These are phyloP conservation scores for Plantago ovata DNA, from an alignment of 257 asterid species.

Conservation along the genomic window DNA sequence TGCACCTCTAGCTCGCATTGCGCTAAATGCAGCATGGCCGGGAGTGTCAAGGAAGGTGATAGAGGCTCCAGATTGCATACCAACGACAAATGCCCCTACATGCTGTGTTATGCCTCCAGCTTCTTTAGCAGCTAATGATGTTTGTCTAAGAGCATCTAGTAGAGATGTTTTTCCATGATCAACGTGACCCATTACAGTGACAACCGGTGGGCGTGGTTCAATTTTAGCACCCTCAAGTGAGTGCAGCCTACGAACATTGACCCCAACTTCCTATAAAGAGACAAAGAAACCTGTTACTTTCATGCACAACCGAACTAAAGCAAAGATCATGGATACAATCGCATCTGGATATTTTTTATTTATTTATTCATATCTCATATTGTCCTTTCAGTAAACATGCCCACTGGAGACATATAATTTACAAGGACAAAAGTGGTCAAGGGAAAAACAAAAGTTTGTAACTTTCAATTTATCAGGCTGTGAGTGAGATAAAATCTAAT, in stretches of 20 bases:
- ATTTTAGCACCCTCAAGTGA: conserved; percentile 58
- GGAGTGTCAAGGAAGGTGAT: conserved; percentile 98
- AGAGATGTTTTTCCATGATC: conserved; percentile 98
- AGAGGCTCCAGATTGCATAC: conserved; percentile 86
- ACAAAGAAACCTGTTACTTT: conserved; percentile 18
- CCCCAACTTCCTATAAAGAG: conserved; percentile 74
- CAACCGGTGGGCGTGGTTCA: conserved; percentile 81
- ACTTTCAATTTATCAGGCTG: no score
- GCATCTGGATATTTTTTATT: not conserved
- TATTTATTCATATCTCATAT: not conserved
- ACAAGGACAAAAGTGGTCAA: no score
- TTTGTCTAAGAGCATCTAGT: conserved; percentile 81
- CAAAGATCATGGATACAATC: conserved; percentile 15
- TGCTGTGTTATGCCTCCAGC: conserved; percentile 99
- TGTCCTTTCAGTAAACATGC: no score
- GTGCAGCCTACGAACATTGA: conserved; percentile 66
- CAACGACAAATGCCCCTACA: conserved; percentile 89
- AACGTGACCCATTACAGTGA: conserved; percentile 98
- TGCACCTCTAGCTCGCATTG: conserved; percentile 98
- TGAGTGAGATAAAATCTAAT: no score
- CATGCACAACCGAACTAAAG: conserved; percentile 1
- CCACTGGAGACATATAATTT: no score
- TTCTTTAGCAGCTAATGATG: conserved; percentile 90
- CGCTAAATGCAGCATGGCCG: conserved; percentile 98
- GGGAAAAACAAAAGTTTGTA: no score